Base-by-base conservation (phyloP, 2,329 filamentous ascomycete species). In the Tolypocladium guangdongense region DNA sequence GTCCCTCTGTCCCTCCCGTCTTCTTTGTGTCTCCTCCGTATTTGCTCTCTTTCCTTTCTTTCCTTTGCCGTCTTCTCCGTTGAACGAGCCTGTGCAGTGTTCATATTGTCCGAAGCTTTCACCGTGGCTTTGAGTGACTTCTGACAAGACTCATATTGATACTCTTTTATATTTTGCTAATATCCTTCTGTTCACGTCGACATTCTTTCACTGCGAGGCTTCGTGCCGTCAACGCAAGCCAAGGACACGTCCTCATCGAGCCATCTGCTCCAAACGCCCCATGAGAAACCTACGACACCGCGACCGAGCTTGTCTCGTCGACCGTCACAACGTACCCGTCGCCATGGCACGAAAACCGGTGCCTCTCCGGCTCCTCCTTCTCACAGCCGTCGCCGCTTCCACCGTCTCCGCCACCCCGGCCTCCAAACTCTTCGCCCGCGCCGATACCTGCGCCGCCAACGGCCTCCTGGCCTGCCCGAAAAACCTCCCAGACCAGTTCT, bases 401-500 rank as follows among this genome's bases (percentile, higher is more conserved):
- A 18, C 30, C 7, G 48, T 22, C 10, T 20, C 39, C 16, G 33
- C 41, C 7, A 49, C 49, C 5, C 46, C 58, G 11, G 55, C 59
- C 46, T 55, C 57, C 54, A 59, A 62, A 41, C 52, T 80, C 49
- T 73, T 78, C 58, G 61, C 65, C 54, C 72, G 77, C 53, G 66
- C 69, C 46, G 68, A 71, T 41, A 75, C 73, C 38, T 87, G 84
- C 67, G 69, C 76, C 39, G 74, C 77, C 37, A 62, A 73, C 18
- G 59, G 66, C 50, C 76, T 81, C 53, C 66, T 69, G 20, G 73
- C 74, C 58, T 89, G 86, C 64, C 68, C 76, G 27, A 64, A 69
- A 32, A 73, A 71, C 33, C 74, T 88, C 24, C 84, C 86, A 1
- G 72, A 71, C 51, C 74, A 78, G 64, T 88, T 90, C 65, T 90